Conservation (phyloP, 192 early-diverging fungal genomes). For the Coemansia sp. region DNA sequence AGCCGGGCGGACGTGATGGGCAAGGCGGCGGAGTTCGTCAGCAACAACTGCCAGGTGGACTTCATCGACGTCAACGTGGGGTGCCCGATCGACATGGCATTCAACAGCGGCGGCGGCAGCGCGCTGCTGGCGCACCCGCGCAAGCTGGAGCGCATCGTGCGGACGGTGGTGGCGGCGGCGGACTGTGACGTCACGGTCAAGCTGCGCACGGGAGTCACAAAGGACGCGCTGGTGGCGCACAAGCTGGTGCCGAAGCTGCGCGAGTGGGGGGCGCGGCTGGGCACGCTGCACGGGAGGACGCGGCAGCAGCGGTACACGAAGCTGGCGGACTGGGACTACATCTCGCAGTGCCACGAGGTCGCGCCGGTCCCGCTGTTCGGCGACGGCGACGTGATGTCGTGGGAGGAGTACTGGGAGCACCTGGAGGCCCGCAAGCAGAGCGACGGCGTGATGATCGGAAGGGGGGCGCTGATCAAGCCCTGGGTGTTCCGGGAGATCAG, state of each 20-base stretch:
- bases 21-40: conserved; percentile 67
- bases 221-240: conserved; percentile 64
- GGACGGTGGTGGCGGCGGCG: conserved; percentile 65
- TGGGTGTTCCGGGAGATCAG: conserved; percentile 97
- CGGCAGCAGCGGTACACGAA: conserved; percentile 90
- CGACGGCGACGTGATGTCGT: conserved; percentile 82
- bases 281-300: conserved; percentile 88
- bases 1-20: conserved; percentile 58
- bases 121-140: conserved; percentile 69
- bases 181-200: conserved; percentile 89
- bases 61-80: conserved; percentile 97
- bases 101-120: conserved; percentile 76
- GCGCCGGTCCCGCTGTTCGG: conserved; percentile 64
- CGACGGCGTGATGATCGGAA: conserved; percentile 89
- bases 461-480: conserved; percentile 93
- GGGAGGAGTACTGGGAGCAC: conserved; percentile 76
- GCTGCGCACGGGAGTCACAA: conserved; percentile 74
- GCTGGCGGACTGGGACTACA: conserved; percentile 90
- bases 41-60: conserved; percentile 68
- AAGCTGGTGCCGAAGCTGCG: conserved; percentile 70
- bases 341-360: conserved; percentile 57
- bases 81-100: conserved; percentile 90
- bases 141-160: conserved; percentile 73
- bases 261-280: conserved; percentile 59
- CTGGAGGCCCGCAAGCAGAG: conserved; percentile 58